phyloP scores from a whole-genome alignment of 1,284 basidiomycete genomes.

The Tremellales sp. region DNA sequence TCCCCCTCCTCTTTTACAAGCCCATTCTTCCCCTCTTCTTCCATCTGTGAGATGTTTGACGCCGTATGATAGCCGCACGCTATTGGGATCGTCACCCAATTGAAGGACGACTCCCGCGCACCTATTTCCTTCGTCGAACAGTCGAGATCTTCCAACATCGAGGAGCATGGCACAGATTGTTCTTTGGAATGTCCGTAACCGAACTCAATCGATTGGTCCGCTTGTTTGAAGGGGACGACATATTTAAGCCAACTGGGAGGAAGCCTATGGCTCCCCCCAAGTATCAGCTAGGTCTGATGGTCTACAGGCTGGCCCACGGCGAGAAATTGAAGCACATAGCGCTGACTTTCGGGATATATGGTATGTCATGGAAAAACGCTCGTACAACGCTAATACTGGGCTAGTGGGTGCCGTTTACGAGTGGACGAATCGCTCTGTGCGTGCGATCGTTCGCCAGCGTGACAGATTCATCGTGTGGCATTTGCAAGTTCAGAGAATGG shows the following conservation, averaged over 20 bases:
- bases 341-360: not conserved
- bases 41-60: not conserved
- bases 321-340: not conserved
- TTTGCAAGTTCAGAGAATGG: not conserved
- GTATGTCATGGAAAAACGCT: not conserved
- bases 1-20: not conserved
- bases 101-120: not conserved
- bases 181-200: not conserved
- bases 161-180: not conserved
- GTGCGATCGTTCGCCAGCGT: not conserved
- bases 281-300: not conserved
- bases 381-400: not conserved
- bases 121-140: not conserved
- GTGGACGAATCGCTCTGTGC: not conserved
- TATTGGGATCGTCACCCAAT: not conserved
- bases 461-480: not conserved
- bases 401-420: not conserved
- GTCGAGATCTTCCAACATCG: not conserved
- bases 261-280: not conserved
- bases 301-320: not conserved
- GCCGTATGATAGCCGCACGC: not conserved
- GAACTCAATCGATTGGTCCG: constrained; percentile 1
- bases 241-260: not conserved
- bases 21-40: not conserved
- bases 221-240: constrained; percentile 1